Evolutionary conservation across 1,284 basidiomycete species (phyloP).

Genomic region (Papiliotrema nemorosa): DNA sequence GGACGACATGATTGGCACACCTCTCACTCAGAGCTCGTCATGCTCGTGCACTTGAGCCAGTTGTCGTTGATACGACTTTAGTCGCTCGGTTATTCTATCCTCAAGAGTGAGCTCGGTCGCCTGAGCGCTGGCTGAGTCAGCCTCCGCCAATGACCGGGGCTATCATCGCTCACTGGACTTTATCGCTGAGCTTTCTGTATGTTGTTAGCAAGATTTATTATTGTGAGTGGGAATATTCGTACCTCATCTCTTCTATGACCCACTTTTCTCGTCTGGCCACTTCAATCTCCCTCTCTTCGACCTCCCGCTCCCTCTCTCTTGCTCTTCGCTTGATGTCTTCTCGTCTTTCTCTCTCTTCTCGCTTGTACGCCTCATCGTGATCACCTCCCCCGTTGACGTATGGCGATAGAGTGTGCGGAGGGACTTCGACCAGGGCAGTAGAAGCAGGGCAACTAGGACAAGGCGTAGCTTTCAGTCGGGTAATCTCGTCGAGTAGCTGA

Average conservation of each 20-base stretch:
- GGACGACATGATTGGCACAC: no score
- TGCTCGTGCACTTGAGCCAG: slow-evolving; percentile 11
- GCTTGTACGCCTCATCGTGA: neutral
- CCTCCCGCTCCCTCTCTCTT: slow-evolving; percentile 29
- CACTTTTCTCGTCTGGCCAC: slow-evolving; percentile 40
- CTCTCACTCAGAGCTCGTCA: neutral
- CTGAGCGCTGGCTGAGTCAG: slow-evolving; percentile 13
- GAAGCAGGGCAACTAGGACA: slow-evolving; percentile 8
- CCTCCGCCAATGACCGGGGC: neutral
- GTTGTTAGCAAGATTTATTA: neutral
- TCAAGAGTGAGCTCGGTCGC: slow-evolving; percentile 42
- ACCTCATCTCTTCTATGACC: slow-evolving; percentile 44
- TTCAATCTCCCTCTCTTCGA: slow-evolving; percentile 40
- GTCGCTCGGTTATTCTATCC: slow-evolving; percentile 41
- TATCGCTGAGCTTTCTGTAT: slow-evolving; percentile 35
- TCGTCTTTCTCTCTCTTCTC: slow-evolving; percentile 23
- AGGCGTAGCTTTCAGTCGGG: slow-evolving; percentile 12
- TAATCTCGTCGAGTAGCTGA: slow-evolving; percentile 24
- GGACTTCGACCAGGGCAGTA: neutral
- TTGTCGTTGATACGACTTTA: slow-evolving; percentile 41
- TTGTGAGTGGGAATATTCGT: slow-evolving; percentile 6
- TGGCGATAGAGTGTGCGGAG: neutral
- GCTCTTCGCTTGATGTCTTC: slow-evolving; percentile 20
- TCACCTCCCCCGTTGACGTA: neutral
- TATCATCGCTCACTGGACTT: slow-evolving; percentile 26